A percentile compares a stretch with the other conserved stretches of the same genome.
These are phyloP conservation scores for Kwoniella heveanensis DNA, from an alignment of 768 basidiomycete species.

Conservation along the genomic window DNA sequence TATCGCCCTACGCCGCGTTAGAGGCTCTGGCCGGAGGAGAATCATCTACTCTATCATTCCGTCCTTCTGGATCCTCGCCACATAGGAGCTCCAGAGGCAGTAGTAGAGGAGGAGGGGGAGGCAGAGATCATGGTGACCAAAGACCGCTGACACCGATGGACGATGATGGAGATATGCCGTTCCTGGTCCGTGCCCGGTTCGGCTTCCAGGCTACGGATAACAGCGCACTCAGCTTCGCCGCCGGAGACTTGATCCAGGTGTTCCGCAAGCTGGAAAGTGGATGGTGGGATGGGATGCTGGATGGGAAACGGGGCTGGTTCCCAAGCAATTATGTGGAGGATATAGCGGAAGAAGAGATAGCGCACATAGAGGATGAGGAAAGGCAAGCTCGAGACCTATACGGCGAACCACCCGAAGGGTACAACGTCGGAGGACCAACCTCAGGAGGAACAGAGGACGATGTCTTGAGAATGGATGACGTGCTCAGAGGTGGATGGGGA, in stretches of 20 bases:
- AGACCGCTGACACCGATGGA: constrained; percentile 8
- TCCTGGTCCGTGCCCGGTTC: constrained; percentile 86
- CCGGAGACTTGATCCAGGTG: constrained; percentile 90
- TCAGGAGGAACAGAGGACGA: constrained; percentile 17
- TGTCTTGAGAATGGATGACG: constrained; percentile 26
- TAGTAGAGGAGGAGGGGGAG: constrained; percentile 3
- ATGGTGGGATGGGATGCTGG: constrained; percentile 96
- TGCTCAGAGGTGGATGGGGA: constrained; percentile 19
- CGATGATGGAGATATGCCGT: constrained; percentile 51
- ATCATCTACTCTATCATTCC: not conserved
- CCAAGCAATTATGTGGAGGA: constrained; percentile 89
- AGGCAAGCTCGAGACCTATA: constrained; percentile 72
- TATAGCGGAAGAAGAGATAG: constrained; percentile 61
- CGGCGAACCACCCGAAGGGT: constrained; percentile 49
- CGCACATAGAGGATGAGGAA: constrained; percentile 6
- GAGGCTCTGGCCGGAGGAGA: constrained; percentile 12
- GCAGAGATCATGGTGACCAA: not conserved
- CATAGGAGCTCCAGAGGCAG: constrained; percentile 2
- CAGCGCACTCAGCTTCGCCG: constrained; percentile 82
- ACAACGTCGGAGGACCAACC: constrained; percentile 24
- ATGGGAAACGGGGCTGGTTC: constrained; percentile 82
- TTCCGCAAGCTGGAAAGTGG: constrained; percentile 86
- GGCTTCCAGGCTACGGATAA: constrained; percentile 77
- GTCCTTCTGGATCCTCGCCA: not conserved
- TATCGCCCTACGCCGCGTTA: constrained; percentile 25